These are phyloP conservation scores for Candida railenensis DNA, from an alignment of 805 yeast genomes.

Conservation along the genomic window DNA sequence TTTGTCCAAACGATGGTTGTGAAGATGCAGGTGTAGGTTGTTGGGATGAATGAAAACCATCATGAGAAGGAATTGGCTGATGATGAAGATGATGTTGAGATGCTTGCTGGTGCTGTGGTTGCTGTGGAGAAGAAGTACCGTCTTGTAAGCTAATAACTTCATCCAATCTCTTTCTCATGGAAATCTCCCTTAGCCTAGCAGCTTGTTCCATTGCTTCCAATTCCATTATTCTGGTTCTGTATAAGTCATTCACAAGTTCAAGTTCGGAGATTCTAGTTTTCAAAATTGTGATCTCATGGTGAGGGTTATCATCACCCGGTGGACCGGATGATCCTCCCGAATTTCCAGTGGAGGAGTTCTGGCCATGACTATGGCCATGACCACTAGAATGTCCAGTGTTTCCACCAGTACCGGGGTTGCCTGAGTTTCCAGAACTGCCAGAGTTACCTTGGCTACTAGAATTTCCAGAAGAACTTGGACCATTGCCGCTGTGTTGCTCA, in stretches of 20 bases:
- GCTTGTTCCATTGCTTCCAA: constrained; percentile 69
- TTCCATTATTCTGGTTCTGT: constrained; percentile 78
- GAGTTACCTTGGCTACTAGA: not conserved
- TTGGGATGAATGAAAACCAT: not conserved
- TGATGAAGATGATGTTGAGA: not conserved
- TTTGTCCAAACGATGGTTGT: constrained; percentile 1
- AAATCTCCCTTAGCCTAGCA: constrained; percentile 47
- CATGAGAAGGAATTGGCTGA: constrained; percentile 1
- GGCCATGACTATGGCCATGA: constrained; percentile 12
- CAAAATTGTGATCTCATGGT: constrained; percentile 41
- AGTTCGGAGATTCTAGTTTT: constrained; percentile 82
- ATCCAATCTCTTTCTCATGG: constrained; percentile 49
- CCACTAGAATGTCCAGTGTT: constrained; percentile 11
- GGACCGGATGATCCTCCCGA: not conserved
- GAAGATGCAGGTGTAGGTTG: constrained; percentile 1
- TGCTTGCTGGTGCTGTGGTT: constrained; percentile 3
- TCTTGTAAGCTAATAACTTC: constrained; percentile 36
- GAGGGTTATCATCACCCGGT: constrained; percentile 1
- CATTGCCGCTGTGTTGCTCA: constrained; percentile 7
- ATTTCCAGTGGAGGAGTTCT: constrained; percentile 9
- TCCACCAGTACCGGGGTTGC: not conserved
- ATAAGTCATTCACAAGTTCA: constrained; percentile 86
- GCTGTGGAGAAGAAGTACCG: not conserved
- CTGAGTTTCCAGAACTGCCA: constrained; percentile 1
- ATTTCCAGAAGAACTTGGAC: constrained; percentile 7